Percentiles rank a stretch among this genome's conserved stretches.
Evolutionary conservation across 805 yeast species (phyloP).

Genomic region (Yamadazyma tumulicola): DNA sequence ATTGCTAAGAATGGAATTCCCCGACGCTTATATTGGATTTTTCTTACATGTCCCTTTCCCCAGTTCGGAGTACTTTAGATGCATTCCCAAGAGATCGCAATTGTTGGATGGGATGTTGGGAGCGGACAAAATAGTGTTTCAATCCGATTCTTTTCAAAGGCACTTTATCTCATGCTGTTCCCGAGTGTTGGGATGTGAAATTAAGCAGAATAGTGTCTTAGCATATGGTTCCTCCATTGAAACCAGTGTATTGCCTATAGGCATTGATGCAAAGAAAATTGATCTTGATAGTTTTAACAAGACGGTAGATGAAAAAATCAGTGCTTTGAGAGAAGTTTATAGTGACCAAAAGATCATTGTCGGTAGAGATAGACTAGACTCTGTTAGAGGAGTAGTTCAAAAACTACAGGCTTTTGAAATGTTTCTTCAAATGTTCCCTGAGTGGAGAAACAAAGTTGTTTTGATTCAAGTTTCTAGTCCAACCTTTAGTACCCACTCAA

Average conservation of each 20-base stretch:
- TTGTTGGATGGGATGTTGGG: conserved; percentile 90
- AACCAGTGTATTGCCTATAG: conserved; percentile 79
- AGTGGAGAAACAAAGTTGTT: conserved; percentile 84
- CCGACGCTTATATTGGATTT: conserved; percentile 71
- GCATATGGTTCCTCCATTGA: conserved; percentile 77
- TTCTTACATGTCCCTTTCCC: conserved; percentile 93
- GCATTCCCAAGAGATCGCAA: conserved; percentile 77
- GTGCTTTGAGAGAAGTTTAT: conserved; percentile 60
- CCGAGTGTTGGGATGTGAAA: conserved; percentile 80
- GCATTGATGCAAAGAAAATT: conserved; percentile 74
- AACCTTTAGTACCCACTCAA: conserved; percentile 49
- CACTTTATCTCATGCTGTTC: conserved; percentile 91
- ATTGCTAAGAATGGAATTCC: conserved; percentile 71
- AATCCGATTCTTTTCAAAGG: conserved; percentile 78
- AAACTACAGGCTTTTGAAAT: conserved; percentile 87
- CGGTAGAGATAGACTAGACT: conserved; percentile 90
- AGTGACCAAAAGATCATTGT: conserved; percentile 73
- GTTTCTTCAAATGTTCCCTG: conserved; percentile 87
- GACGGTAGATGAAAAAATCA: conserved; percentile 58
- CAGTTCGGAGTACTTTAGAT: conserved; percentile 87
- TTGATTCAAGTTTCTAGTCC: conserved; percentile 91
- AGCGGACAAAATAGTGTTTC: conserved; percentile 82
- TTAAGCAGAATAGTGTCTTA: conserved; percentile 49
- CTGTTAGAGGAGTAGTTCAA: conserved; percentile 90
- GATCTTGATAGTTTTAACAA: conserved; percentile 55